Evolutionary conservation across 2,329 filamentous ascomycete genomes (phyloP).

Genomic region (Xylariaceae sp.): DNA sequence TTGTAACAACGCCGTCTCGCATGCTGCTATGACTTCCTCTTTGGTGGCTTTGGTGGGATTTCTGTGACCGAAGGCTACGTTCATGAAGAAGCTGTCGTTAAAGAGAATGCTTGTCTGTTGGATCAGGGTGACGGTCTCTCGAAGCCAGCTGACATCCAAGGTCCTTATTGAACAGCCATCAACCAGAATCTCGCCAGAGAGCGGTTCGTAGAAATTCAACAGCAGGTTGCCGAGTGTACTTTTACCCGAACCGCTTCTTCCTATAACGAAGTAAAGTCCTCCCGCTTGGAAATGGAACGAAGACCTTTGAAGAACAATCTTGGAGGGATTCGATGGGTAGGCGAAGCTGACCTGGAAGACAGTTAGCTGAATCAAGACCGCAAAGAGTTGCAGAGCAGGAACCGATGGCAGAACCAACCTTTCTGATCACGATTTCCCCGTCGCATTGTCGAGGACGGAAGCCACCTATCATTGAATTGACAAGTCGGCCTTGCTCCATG

Average conservation of each 20-base stretch:
- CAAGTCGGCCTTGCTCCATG: conserved; percentile 24
- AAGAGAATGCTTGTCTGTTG: conserved; percentile 81
- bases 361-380: conserved; percentile 14
- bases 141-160: conserved; percentile 66
- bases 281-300: conserved; percentile 67
- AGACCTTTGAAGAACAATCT: conserved; percentile 53
- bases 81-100: conserved; percentile 70
- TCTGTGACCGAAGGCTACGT: conserved; percentile 66
- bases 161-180: conserved; percentile 59
- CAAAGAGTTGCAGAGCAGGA: not conserved
- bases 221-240: conserved; percentile 81
- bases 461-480: conserved; percentile 31
- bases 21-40: conserved; percentile 56
- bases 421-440: conserved; percentile 64
- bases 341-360: conserved; percentile 64
- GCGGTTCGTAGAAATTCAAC: conserved; percentile 67
- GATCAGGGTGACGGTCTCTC: conserved; percentile 70
- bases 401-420: conserved; percentile 45
- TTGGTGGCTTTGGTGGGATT: conserved; percentile 44
- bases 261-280: conserved; percentile 74
- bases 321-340: conserved; percentile 66
- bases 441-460: conserved; percentile 42
- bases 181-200: conserved; percentile 59
- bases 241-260: conserved; percentile 85
- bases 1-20: conserved; percentile 63